Conservation (phyloP, 805 yeast genomes). For the Lachancea fermentati region DNA sequence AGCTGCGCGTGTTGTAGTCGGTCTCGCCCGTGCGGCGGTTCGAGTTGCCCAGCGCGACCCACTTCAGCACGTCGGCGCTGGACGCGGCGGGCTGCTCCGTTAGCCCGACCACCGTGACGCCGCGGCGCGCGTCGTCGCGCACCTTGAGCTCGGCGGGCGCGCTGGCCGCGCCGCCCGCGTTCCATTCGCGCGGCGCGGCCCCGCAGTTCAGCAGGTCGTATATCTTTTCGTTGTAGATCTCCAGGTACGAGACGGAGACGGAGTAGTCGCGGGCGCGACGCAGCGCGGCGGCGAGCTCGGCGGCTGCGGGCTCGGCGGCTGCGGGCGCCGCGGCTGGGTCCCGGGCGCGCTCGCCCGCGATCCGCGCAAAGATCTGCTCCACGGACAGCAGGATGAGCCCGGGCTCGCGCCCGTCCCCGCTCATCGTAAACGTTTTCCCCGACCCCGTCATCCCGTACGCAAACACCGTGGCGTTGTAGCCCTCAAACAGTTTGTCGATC, state of each 20-base stretch:
- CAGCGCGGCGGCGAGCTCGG: too few species aligned
- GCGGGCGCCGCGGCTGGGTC: too few species aligned
- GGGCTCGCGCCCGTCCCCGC: constrained; percentile 55
- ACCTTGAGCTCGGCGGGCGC: constrained; percentile 55
- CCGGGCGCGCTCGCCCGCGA: constrained; percentile 30
- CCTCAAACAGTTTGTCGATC: constrained; percentile 54
- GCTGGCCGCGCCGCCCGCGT: constrained; percentile 8
- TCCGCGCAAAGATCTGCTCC: constrained; percentile 41
- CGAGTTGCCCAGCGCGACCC: constrained; percentile 64
- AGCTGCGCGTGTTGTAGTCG: constrained; percentile 79
- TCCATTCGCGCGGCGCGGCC: constrained; percentile 4
- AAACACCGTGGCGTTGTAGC: constrained; percentile 82
- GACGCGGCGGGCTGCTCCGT: constrained; percentile 52
- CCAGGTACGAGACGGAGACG: constrained; percentile 79
- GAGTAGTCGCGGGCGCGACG: too few species aligned
- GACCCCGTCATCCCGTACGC: constrained; percentile 96
- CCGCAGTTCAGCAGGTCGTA: constrained; percentile 54
- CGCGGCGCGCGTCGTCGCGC: constrained; percentile 67
- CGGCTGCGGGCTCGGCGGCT: too few species aligned
- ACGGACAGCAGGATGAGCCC: constrained; percentile 73
- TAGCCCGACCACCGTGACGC: constrained; percentile 72
- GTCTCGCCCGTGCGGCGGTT: constrained; percentile 81
- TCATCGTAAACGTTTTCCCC: constrained; percentile 86
- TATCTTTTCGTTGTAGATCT: constrained; percentile 84
- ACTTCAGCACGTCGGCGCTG: constrained; percentile 53